These are phyloP conservation scores for Effrenium voratum DNA, from an alignment of 73 alveolate species.

Conservation along the genomic window DNA sequence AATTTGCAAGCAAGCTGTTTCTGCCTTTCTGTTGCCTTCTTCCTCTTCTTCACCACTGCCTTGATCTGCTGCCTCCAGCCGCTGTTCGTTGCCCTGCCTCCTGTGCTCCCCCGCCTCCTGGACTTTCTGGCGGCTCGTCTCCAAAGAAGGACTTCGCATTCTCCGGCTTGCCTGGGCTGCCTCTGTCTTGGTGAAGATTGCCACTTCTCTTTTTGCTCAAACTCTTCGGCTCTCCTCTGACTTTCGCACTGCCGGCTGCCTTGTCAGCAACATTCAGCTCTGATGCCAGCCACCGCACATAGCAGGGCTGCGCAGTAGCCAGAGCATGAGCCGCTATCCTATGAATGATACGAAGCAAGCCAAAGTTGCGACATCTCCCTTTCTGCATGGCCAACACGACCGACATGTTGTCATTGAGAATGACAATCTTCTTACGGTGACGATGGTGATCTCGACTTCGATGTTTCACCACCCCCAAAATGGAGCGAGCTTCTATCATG, in stretches of 20 bases:
- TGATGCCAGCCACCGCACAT: neutral
- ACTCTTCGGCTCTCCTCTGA: neutral
- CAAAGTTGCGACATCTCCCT: neutral
- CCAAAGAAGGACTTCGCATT: neutral
- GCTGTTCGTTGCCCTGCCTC: neutral
- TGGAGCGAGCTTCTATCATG: neutral
- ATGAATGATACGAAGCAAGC: neutral
- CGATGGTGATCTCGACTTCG: neutral
- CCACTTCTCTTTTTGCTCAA: neutral
- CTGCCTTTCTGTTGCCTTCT: neutral
- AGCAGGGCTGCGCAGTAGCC: neutral
- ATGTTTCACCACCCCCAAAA: neutral
- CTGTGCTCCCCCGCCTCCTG: neutral
- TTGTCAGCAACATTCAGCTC: conserved; percentile 9
- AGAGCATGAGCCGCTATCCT: neutral
- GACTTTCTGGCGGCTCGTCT: too few species aligned
- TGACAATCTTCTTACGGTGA: neutral
- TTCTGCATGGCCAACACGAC: neutral
- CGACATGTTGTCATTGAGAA: conserved; percentile 18
- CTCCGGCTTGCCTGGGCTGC: neutral
- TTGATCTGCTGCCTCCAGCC: neutral
- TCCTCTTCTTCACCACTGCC: neutral
- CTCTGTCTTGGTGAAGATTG: neutral
- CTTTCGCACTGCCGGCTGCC: neutral
- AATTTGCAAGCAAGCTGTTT: neutral